Evolutionary conservation across 371 early-diverging fungal genomes (phyloP).

Genomic region (Mortierella sp.): DNA sequence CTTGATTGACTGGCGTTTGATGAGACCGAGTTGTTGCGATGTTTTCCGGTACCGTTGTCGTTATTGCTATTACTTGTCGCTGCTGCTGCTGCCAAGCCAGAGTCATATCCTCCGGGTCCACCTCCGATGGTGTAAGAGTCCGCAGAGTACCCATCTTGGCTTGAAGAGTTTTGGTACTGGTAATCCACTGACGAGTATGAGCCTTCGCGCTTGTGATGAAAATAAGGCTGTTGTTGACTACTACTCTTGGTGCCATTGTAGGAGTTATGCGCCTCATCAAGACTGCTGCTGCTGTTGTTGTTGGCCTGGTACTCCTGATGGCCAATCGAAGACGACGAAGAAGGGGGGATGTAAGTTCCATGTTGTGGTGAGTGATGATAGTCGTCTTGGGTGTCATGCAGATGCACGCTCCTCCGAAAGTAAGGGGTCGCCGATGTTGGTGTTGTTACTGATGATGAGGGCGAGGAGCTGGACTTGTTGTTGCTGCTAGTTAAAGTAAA

Average conservation of each 20-base stretch:
- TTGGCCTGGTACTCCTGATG: conserved; percentile 19
- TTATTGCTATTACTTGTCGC: not conserved
- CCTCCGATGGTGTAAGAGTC: not conserved
- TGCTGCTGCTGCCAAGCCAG: conserved; percentile 2
- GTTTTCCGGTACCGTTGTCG: conserved; percentile 4
- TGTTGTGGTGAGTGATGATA: conserved; percentile 32
- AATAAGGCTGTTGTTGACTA: not conserved
- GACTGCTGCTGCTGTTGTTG: conserved; percentile 23
- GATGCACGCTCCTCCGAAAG: conserved; percentile 1
- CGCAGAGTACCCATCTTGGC: not conserved
- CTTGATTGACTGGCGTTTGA: conserved; percentile 45
- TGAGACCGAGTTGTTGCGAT: conserved; percentile 49
- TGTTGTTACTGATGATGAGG: not conserved
- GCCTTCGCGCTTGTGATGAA: not conserved
- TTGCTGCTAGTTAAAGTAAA: conserved; percentile 1
- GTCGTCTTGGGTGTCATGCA: conserved; percentile 25
- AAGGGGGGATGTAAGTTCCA: conserved; percentile 31
- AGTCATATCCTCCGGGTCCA: not conserved
- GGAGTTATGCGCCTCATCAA: conserved; percentile 20
- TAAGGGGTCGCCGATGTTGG: not conserved
- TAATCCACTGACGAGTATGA: not conserved
- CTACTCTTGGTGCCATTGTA: not conserved
- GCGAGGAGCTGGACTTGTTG: not conserved
- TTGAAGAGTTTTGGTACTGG: not conserved
- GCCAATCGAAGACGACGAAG: not conserved